Conservation (phyloP, 331 rosid species). For the Quercus phellos region DNA sequence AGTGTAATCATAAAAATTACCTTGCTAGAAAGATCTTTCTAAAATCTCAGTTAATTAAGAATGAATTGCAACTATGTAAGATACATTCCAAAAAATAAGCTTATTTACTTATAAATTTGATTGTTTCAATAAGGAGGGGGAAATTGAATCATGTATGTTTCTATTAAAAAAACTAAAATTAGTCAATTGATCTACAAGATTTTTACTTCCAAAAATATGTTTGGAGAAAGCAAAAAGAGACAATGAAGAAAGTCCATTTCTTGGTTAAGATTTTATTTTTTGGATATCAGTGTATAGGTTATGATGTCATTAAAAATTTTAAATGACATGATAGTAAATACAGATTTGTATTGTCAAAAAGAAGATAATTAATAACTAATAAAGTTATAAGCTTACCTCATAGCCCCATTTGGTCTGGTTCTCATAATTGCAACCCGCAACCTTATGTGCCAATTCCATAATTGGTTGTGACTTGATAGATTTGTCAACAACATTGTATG, state of each 20-base stretch:
- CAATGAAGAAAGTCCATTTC: no score
- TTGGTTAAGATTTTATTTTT: no score
- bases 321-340: background rate
- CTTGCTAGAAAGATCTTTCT: background rate
- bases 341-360: background rate
- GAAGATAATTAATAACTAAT: background rate
- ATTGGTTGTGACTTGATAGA: slow-evolving; percentile 16
- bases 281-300: no score
- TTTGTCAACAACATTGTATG: slow-evolving; percentile 12
- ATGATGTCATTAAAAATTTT: no score
- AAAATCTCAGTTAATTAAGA: background rate
- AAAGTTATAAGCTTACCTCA: slow-evolving; percentile 17
- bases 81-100: no score
- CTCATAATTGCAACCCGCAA: slow-evolving; percentile 35
- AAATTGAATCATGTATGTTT: no score
- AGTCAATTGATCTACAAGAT: no score
- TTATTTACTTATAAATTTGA: no score
- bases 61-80: background rate
- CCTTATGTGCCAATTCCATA: slow-evolving; percentile 17
- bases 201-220: no score
- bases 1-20: background rate
- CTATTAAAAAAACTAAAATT: no score
- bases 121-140: no score
- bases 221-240: no score
- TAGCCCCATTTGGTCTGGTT: slow-evolving; percentile 37